phyloP scores from a whole-genome alignment of 495 filamentous ascomycete species.

The Tuber indicum region DNA sequence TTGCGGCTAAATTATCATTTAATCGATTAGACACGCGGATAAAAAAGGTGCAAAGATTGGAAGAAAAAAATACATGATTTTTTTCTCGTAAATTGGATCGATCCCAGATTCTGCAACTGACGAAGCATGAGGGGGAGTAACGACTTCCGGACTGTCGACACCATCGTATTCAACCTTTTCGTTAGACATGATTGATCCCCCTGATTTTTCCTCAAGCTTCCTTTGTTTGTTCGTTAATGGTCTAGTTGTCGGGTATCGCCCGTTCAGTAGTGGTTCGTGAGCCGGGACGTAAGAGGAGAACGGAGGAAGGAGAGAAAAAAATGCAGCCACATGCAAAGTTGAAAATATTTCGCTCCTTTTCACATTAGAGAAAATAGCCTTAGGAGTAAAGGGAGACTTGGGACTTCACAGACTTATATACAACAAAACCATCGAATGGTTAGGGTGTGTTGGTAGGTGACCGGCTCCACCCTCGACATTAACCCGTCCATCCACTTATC shows the following conservation, averaged over 20 bases:
- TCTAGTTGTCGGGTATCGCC: neutral
- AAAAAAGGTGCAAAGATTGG: neutral
- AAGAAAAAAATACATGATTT: constrained; percentile 30
- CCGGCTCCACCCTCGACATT: neutral
- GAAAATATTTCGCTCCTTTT: neutral
- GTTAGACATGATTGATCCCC: constrained; percentile 13
- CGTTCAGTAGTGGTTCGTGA: neutral
- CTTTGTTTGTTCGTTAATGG: neutral
- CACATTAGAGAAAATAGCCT: neutral
- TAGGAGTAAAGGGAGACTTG: neutral
- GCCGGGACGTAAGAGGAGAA: neutral
- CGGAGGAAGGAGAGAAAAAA: neutral
- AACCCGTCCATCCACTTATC: neutral
- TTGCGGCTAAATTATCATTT: constrained; percentile 17
- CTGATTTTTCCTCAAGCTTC: neutral
- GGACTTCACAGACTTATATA: neutral
- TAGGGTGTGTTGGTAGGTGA: neutral
- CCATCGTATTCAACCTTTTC: constrained; percentile 14
- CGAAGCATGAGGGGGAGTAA: constrained; percentile 6
- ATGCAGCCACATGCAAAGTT: neutral
- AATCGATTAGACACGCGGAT: constrained; percentile 9
- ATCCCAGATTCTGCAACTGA: constrained; percentile 26
- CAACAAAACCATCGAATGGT: neutral
- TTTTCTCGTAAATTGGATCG: constrained; percentile 35
- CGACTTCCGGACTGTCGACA: neutral